Conservation (phyloP, 176 grass and related monocot genomes). For the Triticum aestivum region DNA sequence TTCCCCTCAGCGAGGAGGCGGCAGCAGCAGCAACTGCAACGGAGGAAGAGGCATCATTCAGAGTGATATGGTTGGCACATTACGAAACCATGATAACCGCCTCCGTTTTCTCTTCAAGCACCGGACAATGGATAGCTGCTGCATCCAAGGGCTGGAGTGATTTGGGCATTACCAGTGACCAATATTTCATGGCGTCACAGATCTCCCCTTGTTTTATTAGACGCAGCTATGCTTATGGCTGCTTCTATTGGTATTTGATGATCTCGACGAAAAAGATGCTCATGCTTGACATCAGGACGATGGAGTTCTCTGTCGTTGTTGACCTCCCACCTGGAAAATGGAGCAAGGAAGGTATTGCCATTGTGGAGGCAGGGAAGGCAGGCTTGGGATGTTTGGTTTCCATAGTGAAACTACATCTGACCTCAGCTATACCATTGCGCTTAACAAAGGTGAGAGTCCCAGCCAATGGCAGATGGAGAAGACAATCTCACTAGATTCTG, state of each 20-base stretch:
- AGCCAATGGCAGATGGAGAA: no score
- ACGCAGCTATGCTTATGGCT: background rate
- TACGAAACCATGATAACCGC: fast-evolving
- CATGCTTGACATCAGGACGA: fast-evolving
- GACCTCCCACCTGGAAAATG: background rate
- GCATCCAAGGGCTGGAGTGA: background rate
- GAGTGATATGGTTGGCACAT: no score
- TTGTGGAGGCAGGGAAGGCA: background rate
- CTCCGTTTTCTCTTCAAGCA: background rate
- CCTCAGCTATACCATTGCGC: no score
- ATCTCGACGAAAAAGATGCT: fast-evolving
- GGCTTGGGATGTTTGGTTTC: no score
- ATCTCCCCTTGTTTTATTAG: background rate
- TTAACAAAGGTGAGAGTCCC: no score
- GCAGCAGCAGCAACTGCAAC: background rate
- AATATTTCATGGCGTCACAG: background rate
- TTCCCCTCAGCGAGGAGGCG: background rate
- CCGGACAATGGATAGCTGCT: background rate
- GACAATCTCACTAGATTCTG: no score
- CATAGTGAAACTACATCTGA: no score
- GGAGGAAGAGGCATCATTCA: background rate
- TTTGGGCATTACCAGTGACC: background rate
- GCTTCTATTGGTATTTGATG: background rate
- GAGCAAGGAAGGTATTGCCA: background rate
- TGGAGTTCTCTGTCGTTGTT: background rate